A percentile compares a stretch with the other conserved stretches of the same genome.
phyloP scores from a whole-genome alignment of 164 flowering plant genomes.

The Vitis vinifera region DNA sequence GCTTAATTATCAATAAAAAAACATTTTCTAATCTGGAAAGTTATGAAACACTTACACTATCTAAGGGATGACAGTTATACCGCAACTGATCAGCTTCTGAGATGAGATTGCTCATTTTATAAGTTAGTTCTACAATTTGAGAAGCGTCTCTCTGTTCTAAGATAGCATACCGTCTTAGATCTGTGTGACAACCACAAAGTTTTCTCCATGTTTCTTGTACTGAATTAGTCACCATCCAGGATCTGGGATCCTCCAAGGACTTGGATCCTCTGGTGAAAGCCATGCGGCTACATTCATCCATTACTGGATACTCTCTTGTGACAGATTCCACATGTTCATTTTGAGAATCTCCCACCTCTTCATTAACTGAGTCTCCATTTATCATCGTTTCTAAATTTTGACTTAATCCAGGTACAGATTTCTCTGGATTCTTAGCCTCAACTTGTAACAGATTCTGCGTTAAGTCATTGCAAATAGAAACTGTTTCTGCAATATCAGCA shows the following conservation, averaged over 20 bases:
- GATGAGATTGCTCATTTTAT: slow-evolving; percentile 53
- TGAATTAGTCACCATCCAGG: slow-evolving; percentile 15
- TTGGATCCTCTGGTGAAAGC: slow-evolving; percentile 38
- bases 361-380: slow-evolving; percentile 26
- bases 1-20: not conserved
- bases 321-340: slow-evolving; percentile 34
- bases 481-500: slow-evolving; percentile 26
- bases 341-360: slow-evolving; percentile 58
- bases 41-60: slow-evolving; percentile 35
- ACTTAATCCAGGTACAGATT: slow-evolving; percentile 17
- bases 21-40: not conserved
- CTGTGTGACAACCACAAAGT: slow-evolving; percentile 43
- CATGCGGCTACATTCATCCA: slow-evolving; percentile 95
- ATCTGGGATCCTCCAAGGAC: slow-evolving; percentile 15
- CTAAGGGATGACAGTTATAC: slow-evolving; percentile 36
- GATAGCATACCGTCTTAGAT: slow-evolving; percentile 38
- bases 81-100: slow-evolving; percentile 75
- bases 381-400: slow-evolving; percentile 16
- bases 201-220: slow-evolving; percentile 74
- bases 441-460: slow-evolving; percentile 7
- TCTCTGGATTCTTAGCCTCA: slow-evolving; percentile 14
- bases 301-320: slow-evolving; percentile 37
- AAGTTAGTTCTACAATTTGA: slow-evolving; percentile 36
- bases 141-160: slow-evolving; percentile 47
- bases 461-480: slow-evolving; percentile 19